These are phyloP conservation scores for Panaeolus papilionaceus DNA, from an alignment of 768 basidiomycete genomes.

Conservation along the genomic window DNA sequence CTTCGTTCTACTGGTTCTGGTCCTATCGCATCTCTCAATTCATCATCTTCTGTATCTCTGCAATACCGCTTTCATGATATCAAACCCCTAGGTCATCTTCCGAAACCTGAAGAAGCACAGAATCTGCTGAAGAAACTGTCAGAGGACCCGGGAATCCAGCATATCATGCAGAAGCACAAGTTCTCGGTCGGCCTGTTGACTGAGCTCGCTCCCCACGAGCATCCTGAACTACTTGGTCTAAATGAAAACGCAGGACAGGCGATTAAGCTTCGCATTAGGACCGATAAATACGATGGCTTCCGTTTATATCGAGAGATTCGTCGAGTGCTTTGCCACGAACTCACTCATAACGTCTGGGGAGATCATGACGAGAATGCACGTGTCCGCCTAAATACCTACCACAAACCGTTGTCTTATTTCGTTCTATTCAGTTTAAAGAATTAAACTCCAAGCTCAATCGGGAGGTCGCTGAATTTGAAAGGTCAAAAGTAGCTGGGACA, in stretches of 20 bases:
- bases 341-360: slow-evolving; percentile 77
- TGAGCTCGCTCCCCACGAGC: slow-evolving; percentile 81
- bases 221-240: slow-evolving; percentile 71
- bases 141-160: slow-evolving; percentile 71
- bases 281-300: slow-evolving; percentile 77
- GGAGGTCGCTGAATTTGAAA: slow-evolving; percentile 75
- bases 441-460: slow-evolving; percentile 77
- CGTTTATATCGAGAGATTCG: slow-evolving; percentile 68
- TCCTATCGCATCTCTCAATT: slow-evolving; percentile 28
- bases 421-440: slow-evolving; percentile 67
- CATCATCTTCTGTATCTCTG: slow-evolving; percentile 39
- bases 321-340: slow-evolving; percentile 76
- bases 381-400: slow-evolving; percentile 17
- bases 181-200: slow-evolving; percentile 74
- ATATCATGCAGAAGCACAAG: slow-evolving; percentile 74
- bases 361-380: slow-evolving; percentile 78
- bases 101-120: slow-evolving; percentile 62
- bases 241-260: slow-evolving; percentile 66
- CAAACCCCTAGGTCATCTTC: slow-evolving; percentile 67
- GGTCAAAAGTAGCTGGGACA: slow-evolving; percentile 54
- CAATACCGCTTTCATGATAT: slow-evolving; percentile 70
- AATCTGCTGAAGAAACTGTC: slow-evolving; percentile 63
- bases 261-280: slow-evolving; percentile 74
- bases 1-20: slow-evolving; percentile 60
- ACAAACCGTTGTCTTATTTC: neutral